Base-by-base conservation (phyloP, 2,329 filamentous ascomycete species). In the Graphilbum sp. region DNA sequence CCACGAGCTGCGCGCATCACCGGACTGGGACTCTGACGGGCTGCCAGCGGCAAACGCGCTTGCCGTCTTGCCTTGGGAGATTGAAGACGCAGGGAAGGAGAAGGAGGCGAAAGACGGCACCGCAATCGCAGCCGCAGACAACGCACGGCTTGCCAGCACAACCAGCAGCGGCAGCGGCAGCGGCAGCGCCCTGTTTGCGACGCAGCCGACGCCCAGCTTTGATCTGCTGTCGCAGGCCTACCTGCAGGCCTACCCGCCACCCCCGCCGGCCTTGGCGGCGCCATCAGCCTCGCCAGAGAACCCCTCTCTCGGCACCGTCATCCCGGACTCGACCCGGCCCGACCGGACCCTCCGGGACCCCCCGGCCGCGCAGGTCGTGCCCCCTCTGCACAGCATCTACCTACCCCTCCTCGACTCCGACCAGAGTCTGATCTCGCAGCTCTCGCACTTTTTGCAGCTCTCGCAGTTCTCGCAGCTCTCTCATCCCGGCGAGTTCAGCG, bases 141-240 rank as follows among this genome's bases (percentile, higher is more conserved):
- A 25, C 23, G 23, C 7, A 7, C 23, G 15, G 27, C 11, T 29
- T 29, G 8, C 15, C 24, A 29, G 18, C 25, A 13, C 16, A 24
- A 13, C 2, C 20, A n/a, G 20, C n/a, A 25, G 5, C 16, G 11
- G 9, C 24, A 19, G 16, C 5, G n/a, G 7, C 21, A 17, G 13
- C 5, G 21, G 13, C 6, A 27, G 15, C 34, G 5, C 15, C 7
- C 34, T 6, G 4, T 47, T 47, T 15, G 16, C 42, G 18, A 47
- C 45, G 0, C 45, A 47, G 34, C 41, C 42, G 0, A 38, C 42
- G 29, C 35, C 37, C 1, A 39, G 39, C 32, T 45, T 45, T 20
- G 23, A 33, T 11, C 32, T 39, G 3, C 25, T 43, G 27, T 35
- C 33, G 15, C 16, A 39, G n/a, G 2, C 12, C 19, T 20, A 30